phyloP scores from a whole-genome alignment of 306 rosid genomes.

The Malus orientalis region DNA sequence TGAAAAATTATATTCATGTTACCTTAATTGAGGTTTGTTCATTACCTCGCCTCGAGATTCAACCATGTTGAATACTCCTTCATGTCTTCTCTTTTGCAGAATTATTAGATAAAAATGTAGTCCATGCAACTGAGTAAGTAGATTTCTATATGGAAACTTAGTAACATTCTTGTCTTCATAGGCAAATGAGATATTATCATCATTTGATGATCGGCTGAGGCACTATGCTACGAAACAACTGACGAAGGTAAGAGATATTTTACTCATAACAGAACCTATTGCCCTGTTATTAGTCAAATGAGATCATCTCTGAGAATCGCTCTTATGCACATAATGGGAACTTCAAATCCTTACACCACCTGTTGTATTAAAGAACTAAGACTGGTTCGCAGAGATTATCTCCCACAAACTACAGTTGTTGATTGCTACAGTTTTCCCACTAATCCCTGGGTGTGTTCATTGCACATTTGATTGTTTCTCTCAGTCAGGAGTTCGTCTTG shows the following conservation, averaged over 20 bases:
- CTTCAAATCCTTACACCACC: background rate
- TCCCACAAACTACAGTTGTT: no score
- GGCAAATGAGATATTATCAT: slow-evolving; percentile 94
- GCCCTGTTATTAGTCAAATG: background rate
- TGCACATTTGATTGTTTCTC: slow-evolving; percentile 24
- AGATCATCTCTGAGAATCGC: background rate
- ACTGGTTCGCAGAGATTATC: no score
- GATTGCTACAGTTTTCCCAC: background rate
- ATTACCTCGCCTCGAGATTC: background rate
- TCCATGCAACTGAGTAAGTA: background rate
- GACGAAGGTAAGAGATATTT: slow-evolving; percentile 56
- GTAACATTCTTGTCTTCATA: slow-evolving; percentile 28
- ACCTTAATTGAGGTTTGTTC: slow-evolving; percentile 85
- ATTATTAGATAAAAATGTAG: background rate
- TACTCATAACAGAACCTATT: background rate
- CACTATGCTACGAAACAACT: slow-evolving; percentile 76
- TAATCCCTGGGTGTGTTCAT: slow-evolving; percentile 2
- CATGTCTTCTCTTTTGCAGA: background rate
- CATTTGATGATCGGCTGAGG: slow-evolving; percentile 83
- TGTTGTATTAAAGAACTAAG: no score
- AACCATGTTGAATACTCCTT: background rate
- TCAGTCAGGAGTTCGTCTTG: slow-evolving; percentile 97
- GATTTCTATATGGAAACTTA: slow-evolving; percentile 1
- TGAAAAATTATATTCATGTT: slow-evolving; percentile 78
- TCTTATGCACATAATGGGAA: background rate